phyloP scores from a whole-genome alignment of 441 rosid species.

The Jatropha multifida region DNA sequence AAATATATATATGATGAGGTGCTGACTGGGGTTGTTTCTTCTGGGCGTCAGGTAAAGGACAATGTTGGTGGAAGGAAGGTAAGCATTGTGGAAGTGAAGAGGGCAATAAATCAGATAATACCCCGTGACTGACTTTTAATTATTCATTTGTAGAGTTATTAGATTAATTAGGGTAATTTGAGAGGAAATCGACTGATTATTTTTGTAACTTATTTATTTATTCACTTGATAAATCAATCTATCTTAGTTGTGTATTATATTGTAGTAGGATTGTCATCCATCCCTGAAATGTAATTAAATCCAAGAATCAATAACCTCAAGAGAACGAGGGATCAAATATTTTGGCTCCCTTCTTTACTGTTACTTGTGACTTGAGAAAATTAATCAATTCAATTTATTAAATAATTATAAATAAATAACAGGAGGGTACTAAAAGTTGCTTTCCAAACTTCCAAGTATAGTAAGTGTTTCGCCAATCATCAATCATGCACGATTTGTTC shows the following conservation, averaged over 20 bases:
- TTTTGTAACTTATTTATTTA: background rate
- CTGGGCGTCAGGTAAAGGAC: constrained; percentile 53
- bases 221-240: background rate
- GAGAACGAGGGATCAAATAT: too few species aligned
- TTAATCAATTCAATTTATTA: too few species aligned
- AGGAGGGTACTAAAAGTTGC: too few species aligned
- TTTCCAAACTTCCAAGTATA: too few species aligned
- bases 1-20: too few species aligned
- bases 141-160: background rate
- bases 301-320: background rate
- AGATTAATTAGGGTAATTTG: background rate
- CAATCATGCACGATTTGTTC: too few species aligned
- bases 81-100: constrained; percentile 61
- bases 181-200: background rate
- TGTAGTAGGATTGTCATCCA: background rate
- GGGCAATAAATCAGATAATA: constrained; percentile 60
- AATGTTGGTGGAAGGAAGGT: constrained; percentile 42
- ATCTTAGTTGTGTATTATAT: background rate
- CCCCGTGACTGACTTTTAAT: constrained; percentile 25
- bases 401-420: too few species aligned
- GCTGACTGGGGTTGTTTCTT: background rate
- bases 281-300: background rate
- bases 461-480: too few species aligned
- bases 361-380: too few species aligned
- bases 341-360: too few species aligned